Base-by-base conservation (phyloP, 208 protist species). In the Trypanosoma vivax region DNA sequence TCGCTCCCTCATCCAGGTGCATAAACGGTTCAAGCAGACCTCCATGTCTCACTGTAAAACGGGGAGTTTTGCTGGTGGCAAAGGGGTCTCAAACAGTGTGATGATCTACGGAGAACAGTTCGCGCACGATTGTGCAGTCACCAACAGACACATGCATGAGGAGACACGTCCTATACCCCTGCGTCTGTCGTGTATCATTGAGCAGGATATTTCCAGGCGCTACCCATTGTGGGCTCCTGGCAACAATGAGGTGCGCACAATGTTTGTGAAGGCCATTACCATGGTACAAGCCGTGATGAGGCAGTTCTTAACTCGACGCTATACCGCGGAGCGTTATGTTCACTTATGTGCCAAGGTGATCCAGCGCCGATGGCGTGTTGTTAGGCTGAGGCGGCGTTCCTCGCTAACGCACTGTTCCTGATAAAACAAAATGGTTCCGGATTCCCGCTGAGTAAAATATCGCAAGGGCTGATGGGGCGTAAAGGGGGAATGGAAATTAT, bases 181-280 rank as follows among this genome's bases (percentile, higher is more conserved):
- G 0, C 2, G 45, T n/a, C 29, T 57, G n/a, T 39, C 23, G 5
- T 29, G 33, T 2, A 18, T 39, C 3, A 53, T 82, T 11, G 23
- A 49, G 47, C 37, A 56, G 25, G 45, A 58, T 6, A 55, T 85
- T 50, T 46, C 52, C 11, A 24, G 30, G 18, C 65, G 60, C 16
- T 50, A 85, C 47, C 68, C 76, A 13, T 47, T 63, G 53, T 77
- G 73, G 70, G 72, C 78, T 39, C 37, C 24, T 9, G 5, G 46
- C n/a, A 38, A 51, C 19, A 50, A 56, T 27, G 43, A 58, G n/a
- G 23, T 6, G 34, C 60, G 53, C 25, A 60, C 53, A n/a, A 41
- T n/a, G 21, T 1, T 23, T 16, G 61, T 62, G n/a, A 52, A 39
- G 30, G 38, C 45, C 6, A 48, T 68, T 24, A 18, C 70, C 10